These are phyloP conservation scores for Tulasnella sp. DNA, from an alignment of 768 basidiomycete species.

Conservation along the genomic window DNA sequence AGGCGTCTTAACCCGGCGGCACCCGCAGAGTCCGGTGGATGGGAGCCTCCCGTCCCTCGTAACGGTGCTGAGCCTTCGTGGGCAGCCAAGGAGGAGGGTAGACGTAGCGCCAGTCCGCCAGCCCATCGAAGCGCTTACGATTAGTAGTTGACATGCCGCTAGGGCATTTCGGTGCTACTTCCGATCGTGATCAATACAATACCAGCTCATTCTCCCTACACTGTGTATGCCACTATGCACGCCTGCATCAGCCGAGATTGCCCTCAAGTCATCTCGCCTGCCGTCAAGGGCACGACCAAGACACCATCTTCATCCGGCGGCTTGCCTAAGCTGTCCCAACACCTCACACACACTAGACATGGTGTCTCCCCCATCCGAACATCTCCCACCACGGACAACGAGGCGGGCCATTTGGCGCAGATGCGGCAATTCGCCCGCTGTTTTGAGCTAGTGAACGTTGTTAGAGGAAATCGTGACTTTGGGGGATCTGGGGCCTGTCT, in stretches of 20 bases:
- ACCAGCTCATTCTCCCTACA: too few relatives aligned
- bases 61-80: slow-evolving; percentile 6
- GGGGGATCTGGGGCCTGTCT: slow-evolving; percentile 45
- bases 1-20: slow-evolving; percentile 54
- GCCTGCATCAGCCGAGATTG: background rate
- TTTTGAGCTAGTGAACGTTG: slow-evolving; percentile 50
- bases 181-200: too few relatives aligned
- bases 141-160: too few relatives aligned
- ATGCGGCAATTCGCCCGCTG: slow-evolving; percentile 53
- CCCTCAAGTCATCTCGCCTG: slow-evolving; percentile 27
- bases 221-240: background rate
- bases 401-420: slow-evolving; percentile 60
- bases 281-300: slow-evolving; percentile 42
- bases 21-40: slow-evolving; percentile 56
- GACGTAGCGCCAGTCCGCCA: too few relatives aligned
- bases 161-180: too few relatives aligned
- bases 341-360: slow-evolving; percentile 57
- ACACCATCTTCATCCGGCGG: slow-evolving; percentile 34
- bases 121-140: too few relatives aligned
- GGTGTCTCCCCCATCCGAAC: slow-evolving; percentile 67
- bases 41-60: slow-evolving; percentile 47
- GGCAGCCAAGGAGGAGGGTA: too few relatives aligned
- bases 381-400: slow-evolving; percentile 57
- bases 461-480: slow-evolving; percentile 50
- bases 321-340: slow-evolving; percentile 61